Conservation (phyloP, 768 basidiomycete genomes). For the Mycena kentingensis region DNA sequence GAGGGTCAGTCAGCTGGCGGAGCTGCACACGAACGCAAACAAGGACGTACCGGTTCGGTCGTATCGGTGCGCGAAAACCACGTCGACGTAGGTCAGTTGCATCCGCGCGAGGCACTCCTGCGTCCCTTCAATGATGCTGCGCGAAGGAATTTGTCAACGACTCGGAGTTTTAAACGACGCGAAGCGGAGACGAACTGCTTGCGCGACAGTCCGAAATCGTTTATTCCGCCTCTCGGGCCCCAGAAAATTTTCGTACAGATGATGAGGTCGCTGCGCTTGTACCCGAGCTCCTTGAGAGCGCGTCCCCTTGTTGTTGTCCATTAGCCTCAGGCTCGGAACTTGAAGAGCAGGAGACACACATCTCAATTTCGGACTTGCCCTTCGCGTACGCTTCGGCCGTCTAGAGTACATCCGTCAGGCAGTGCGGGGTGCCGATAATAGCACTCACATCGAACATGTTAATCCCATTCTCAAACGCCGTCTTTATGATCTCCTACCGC, state of each 20-base stretch:
- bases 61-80: conserved; percentile 70
- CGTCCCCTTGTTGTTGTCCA: conserved; percentile 65
- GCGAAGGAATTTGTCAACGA: no score
- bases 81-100: conserved; percentile 73
- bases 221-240: conserved; percentile 62
- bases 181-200: conserved; percentile 47
- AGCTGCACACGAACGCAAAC: background rate
- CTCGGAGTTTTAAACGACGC: background rate
- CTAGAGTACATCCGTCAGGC: no score
- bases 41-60: conserved; percentile 51
- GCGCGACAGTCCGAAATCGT: conserved; percentile 55
- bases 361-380: conserved; percentile 73
- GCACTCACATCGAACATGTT: conserved; percentile 80
- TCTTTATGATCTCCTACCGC: conserved; percentile 84
- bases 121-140: conserved; percentile 81
- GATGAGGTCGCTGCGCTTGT: conserved; percentile 69
- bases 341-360: conserved; percentile 42
- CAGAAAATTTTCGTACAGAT: conserved; percentile 83
- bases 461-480: conserved; percentile 74
- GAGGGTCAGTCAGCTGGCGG: background rate
- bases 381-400: conserved; percentile 64
- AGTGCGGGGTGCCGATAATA: no score
- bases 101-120: conserved; percentile 67
- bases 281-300: conserved; percentile 70
- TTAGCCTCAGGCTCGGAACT: background rate